phyloP scores from a whole-genome alignment of 164 flowering plant genomes.

The Cinnamomum micranthum region DNA sequence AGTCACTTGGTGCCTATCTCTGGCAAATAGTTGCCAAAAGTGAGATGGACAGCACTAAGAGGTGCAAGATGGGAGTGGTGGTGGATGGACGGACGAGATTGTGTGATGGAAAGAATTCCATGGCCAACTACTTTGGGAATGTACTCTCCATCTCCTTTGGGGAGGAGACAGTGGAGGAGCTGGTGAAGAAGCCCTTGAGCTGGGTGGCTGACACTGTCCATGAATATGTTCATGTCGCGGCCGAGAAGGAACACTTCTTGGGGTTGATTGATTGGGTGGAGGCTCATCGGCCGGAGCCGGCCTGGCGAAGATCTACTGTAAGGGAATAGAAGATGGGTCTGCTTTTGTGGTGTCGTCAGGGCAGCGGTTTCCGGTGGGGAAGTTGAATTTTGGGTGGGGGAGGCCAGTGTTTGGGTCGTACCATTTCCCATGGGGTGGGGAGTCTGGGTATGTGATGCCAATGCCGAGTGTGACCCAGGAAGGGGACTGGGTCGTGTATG shows the following conservation, averaged over 20 bases:
- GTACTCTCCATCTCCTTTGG: slow-evolving; percentile 34
- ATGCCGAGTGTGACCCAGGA: slow-evolving; percentile 27
- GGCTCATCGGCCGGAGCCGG: slow-evolving; percentile 25
- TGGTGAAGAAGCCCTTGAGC: slow-evolving; percentile 19
- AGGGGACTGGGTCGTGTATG: slow-evolving; percentile 50
- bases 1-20: slow-evolving; percentile 9
- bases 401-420: slow-evolving; percentile 28
- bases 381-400: slow-evolving; percentile 42
- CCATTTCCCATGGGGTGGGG: slow-evolving; percentile 34
- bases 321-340: slow-evolving; percentile 22
- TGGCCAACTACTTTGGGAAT: slow-evolving; percentile 33
- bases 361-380: slow-evolving; percentile 22
- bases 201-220: slow-evolving; percentile 25
- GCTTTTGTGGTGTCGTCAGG: slow-evolving; percentile 35
- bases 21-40: slow-evolving; percentile 11
- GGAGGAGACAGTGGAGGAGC: slow-evolving; percentile 7
- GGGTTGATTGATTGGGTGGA: slow-evolving; percentile 37
- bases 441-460: slow-evolving; percentile 38
- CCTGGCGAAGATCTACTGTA: slow-evolving; percentile 24
- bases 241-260: slow-evolving; percentile 30
- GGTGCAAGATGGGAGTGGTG: slow-evolving; percentile 17
- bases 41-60: background rate
- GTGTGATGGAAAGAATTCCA: background rate
- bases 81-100: slow-evolving; percentile 18
- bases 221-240: slow-evolving; percentile 11